Base-by-base conservation (phyloP, 805 yeast species). In the Hanseniaspora jakobsenii region DNA sequence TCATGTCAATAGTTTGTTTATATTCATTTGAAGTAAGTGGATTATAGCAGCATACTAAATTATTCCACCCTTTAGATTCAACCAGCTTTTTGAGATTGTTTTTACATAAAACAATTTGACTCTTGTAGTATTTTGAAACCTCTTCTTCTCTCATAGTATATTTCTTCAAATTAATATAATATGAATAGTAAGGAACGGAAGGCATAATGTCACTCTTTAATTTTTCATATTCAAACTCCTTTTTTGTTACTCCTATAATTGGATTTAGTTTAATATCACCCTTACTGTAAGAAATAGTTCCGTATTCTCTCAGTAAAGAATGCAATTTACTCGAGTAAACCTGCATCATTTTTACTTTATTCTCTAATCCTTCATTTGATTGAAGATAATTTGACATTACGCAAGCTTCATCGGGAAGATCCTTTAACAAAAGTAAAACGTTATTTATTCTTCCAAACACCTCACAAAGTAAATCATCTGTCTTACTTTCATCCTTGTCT, bases 21-120 rank as follows among this genome's bases (percentile, higher is more conserved):
- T 16, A 40, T n/a, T 40, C 44, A 26, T 24, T 40, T 6, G 10
- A 19, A 18, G 12, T 28, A 4, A 34, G 19, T 22, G 27, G 22
- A 18, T 16, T 16, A 19, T 40, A 5, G 13, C 24, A 32, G 5
- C 37, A 24, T 7, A 40, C 27, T 3, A 40, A 6, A 26, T 40
- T 40, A 3, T 32, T 21, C 18, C 44, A 40, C 13, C 19, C 29
- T 8, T 17, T 34, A 7, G 18, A 17, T 14, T 23, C 12, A 13
- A 32, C 21, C 9, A 40, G 19, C 16, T 40, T n/a, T 9, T 19
- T 26, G 6, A 40, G 24, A 40, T 40, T 40, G 13, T 40, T 40
- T 27, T 23, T 8, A 14, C 26, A 32, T 16, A 32, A 40, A 6
- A 18, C 27, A 19, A 40, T 28, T 10, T 27, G 14, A 12, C 17